Evolutionary conservation across 306 rosid species (phyloP), one percentile per base, ranked within the genome.

Genomic region (Sesbania bispinosa): DNA sequence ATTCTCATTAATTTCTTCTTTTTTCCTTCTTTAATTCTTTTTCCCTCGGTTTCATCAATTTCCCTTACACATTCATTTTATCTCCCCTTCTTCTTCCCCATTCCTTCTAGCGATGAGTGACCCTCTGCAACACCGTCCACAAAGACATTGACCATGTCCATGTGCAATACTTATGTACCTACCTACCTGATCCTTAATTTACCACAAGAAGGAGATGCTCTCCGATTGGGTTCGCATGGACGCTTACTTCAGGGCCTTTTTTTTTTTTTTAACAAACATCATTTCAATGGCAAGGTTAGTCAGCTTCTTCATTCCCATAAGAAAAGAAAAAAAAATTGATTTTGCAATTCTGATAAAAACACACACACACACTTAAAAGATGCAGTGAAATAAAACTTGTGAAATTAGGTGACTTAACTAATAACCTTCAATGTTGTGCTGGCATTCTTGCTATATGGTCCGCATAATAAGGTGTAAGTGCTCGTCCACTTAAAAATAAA

Each of bases 361-460:
- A 43, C n/a, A n/a, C n/a, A n/a, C n/a, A n/a, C n/a, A n/a, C n/a
- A n/a, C n/a, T n/a, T n/a, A n/a, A n/a, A n/a, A n/a, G n/a, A n/a
- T n/a, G n/a, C n/a, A n/a, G n/a, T n/a, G n/a, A n/a, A n/a, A n/a
- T n/a, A n/a, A n/a, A n/a, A n/a, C n/a, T n/a, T n/a, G 4, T 7
- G 26, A 23, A 2, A 18, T 19, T 18, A 6, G 33, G 20, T 51
- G 54, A 8, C 6, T 23, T 7, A 70, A 38, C 66, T 7, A 10
- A 4, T 54, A n/a, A n/a, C n/a, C 11, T 39, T 57, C 33, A 10
- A 4, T 71, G 16, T 20, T 36, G 52, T 38, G 62, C 7, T 67
- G 98, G 98, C 62, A 94, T 94, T 84, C 96, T 94, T 7, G 98
- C 98, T 41, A 90, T 94, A 67, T 94, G 98, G 98, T 87, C 98